Conservation (phyloP, 805 yeast species). For the Wickerhamomyces chaumierensis region DNA sequence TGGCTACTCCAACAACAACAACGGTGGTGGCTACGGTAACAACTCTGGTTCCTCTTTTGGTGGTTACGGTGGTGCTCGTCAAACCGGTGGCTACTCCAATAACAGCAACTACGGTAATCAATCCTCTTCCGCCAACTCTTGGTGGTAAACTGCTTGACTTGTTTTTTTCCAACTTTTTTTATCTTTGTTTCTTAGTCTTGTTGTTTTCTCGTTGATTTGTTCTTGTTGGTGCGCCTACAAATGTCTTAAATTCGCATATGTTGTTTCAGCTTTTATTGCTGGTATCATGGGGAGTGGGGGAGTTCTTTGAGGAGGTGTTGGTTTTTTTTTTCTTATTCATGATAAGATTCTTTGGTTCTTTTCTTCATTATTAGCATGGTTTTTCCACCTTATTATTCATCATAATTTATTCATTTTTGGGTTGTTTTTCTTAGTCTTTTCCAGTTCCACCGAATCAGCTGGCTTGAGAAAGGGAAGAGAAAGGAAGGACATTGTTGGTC, state of each 20-base stretch:
- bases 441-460: neutral
- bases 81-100: constrained; percentile 11
- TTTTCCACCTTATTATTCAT: neutral
- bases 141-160: constrained; percentile 2
- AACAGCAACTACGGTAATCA: constrained; percentile 5
- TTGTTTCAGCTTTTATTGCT: neutral
- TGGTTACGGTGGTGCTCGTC: constrained; percentile 9
- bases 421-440: neutral
- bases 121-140: constrained; percentile 3
- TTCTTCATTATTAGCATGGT: neutral
- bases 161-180: constrained; percentile 4
- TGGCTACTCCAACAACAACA: constrained; percentile 2
- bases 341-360: neutral
- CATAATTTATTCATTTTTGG: no score
- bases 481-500: neutral
- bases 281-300: no score
- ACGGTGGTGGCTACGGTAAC: constrained; percentile 8
- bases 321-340: neutral
- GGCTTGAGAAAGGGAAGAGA: neutral
- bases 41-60: constrained; percentile 7
- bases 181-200: constrained; percentile 8
- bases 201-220: constrained; percentile 6
- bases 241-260: constrained; percentile 3
- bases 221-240: constrained; percentile 4
- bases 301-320: neutral